Evolutionary conservation across 495 filamentous ascomycete genomes (phyloP), one percentile per base, ranked within the genome.

Genomic region (Aspergillus bertholletiae): DNA sequence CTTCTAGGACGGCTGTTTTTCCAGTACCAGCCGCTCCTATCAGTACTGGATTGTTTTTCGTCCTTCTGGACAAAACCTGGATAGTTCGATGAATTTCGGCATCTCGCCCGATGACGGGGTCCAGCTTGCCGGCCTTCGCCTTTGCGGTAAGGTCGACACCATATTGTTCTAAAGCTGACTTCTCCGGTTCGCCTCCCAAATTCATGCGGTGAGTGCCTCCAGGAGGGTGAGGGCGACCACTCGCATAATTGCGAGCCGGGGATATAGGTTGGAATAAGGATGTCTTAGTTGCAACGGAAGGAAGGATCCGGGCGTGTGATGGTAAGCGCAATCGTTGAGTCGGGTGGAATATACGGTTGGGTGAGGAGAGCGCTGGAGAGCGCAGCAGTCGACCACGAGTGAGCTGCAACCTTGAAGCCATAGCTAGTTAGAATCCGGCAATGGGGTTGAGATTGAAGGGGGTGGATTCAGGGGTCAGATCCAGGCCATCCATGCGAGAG

Each of bases 41-140:
- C 26, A 97, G 75, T 18, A 97, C 93, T 1, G 94, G 94, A 56
- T 97, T 97, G 66, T 98, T 97, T 70, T 97, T 98, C 5, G 94
- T 97, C 46, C 94, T 79, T 51, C 94, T 79, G 11, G 93, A 97
- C 12, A 98, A 74, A 22, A 98, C 83, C 61, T 98, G 94, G 28
- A 98, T 96, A 5, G 93, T 96, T 44, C 95, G 79, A 65, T 96
- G 88, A 45, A 97, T 95, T 71, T 96, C 91, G 7, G 83, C 78
- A 59, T 96, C 91, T 66, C 94, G 80, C 20, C 94, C 94, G 69
- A 98, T 97, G 6, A 97, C 91, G 1, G 94, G 94, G 62, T 98
- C 94, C 6, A 98, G 79, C 68, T 96, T 97, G 43, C 94, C 94
- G 23, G 85, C 87, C 64, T 80, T 90, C 24, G 94, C 94, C 61